Evolutionary conservation across 192 early-diverging fungal species (phyloP), one percentile per base, ranked within the genome.

Genomic region (Phycomyces blakesleeanus): DNA sequence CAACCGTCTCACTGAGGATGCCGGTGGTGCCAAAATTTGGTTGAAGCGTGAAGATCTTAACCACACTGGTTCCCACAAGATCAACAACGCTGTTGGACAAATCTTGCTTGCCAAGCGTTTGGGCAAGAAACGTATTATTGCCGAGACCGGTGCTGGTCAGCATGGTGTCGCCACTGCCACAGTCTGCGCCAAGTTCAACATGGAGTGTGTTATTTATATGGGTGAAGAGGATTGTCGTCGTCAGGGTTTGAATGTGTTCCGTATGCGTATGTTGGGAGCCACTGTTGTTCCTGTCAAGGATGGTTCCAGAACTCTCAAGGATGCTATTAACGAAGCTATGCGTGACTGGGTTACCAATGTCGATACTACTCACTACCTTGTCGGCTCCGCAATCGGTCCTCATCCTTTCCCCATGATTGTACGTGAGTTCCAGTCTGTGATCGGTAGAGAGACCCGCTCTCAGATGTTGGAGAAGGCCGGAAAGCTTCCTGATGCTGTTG

Each of bases 281-380:
- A 89, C 86, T 29, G 95, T 99, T 26, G 80, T 99, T 21, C 83
- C 94, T 22, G 94, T 94, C 16, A 71, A 71, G 22, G 83, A 83
- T 26, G 92, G 92, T 24, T 85, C 85, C 51, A 70, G 74, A 64
- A 97, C 95, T 5, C 86, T 97, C 61, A 99, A 99, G 78, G 97
- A 99, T 80, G 97, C 97, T 42, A 89, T 97, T 70, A 99, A 99
- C 72, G 97, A 96, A 74, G 97, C 97, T 24, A 92, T 97, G 93
- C 85, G 97, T 66, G 95, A 99, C 76, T 96, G 94, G 94, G 94
- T 97, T 55, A 91, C 97, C 56, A 99, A 97, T 75, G 93, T 95
- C 42, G 60, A 76, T 7, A 92, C 81, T 61, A 99, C 97, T 0
- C 94, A 99, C 74, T 98, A 99, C 73, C 73, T 99, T 56, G 91